Percentiles rank a stretch among this genome's conserved stretches.
These are phyloP conservation scores for Priceomyces haplophilus DNA, from an alignment of 805 yeast species.

Conservation along the genomic window DNA sequence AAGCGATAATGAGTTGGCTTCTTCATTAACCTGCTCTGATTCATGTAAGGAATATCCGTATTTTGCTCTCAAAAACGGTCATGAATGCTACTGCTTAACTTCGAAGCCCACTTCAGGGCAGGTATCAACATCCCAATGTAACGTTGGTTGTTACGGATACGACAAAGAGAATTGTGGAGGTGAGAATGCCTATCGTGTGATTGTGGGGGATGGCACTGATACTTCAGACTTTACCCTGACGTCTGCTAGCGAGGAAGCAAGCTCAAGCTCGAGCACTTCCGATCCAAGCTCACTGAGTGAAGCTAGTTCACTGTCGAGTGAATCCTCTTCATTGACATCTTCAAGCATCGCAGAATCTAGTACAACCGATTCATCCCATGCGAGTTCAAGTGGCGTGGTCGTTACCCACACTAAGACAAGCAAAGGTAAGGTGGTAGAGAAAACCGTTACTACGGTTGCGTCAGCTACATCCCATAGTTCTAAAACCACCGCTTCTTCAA, in stretches of 20 bases:
- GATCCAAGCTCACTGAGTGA: too few species aligned
- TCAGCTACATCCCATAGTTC: neutral
- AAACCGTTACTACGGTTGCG: slow-evolving; percentile 9
- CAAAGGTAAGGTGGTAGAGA: slow-evolving; percentile 7
- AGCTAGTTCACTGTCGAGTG: too few species aligned
- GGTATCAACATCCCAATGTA: slow-evolving; percentile 20
- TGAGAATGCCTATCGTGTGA: slow-evolving; percentile 27
- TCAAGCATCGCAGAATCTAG: slow-evolving; percentile 8
- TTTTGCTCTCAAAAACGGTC: slow-evolving; percentile 36
- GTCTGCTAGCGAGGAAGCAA: slow-evolving; percentile 4
- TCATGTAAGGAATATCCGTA: slow-evolving; percentile 33
- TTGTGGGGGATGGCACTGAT: slow-evolving; percentile 20
- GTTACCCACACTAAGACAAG: slow-evolving; percentile 7
- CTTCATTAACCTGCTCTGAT: slow-evolving; percentile 19
- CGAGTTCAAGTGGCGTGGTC: slow-evolving; percentile 6
- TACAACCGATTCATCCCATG: slow-evolving; percentile 7
- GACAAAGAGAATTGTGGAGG: slow-evolving; percentile 40
- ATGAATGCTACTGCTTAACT: slow-evolving; percentile 37
- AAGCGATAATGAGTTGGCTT: neutral
- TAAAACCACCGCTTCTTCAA: slow-evolving; percentile 4
- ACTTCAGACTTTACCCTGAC: neutral
- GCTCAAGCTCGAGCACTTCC: slow-evolving; percentile 5
- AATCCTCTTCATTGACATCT: slow-evolving; percentile 7
- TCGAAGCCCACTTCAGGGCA: slow-evolving; percentile 23
- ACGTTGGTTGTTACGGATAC: slow-evolving; percentile 33